Base-by-base conservation (phyloP, 805 yeast species). In the Candida easanensis region DNA sequence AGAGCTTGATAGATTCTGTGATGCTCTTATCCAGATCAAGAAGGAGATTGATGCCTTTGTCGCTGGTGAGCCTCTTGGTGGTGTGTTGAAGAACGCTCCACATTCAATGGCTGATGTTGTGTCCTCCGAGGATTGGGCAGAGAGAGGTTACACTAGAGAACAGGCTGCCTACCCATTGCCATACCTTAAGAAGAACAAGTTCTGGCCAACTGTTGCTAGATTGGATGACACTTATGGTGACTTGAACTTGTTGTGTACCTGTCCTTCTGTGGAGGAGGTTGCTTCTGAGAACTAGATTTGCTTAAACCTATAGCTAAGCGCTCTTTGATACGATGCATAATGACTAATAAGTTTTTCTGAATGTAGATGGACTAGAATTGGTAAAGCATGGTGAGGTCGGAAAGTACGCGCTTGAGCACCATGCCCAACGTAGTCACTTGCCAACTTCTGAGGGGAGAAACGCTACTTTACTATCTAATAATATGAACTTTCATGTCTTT, bases 161-260 rank as follows among this genome's bases (percentile, higher is more conserved):
- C 81, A 82, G 64, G 99, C 99, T 8, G 98, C 93, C 13, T 93
- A 80, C 64, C 98, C 99, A 39, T 71, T 88, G 45, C 77, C 83
- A n/a, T 79, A 73, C 60, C 74, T 93, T 61, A 79, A 76, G 58
- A 67, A 71, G 20, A 73, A 82, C 64, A 93, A 93, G 67, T 85
- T 89, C 62, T 93, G 99, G 99, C 98, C 99, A 30, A 74, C 89
- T 0, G 97, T 90, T 34, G 77, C 96, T 10, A 80, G 99, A 65
- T 76, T 91, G 42, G 96, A 93, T 62, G 99, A 93, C 61, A 84
- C 95, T 4, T 91, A 83, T 57, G 99, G 99, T 52, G 99, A 93
- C 63, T 71, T 83, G 76, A 82, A 93, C 68, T 74, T 91, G 65
- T 72, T 90, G 65, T 93, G 99, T 70, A 89, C 97, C 20, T 91